A percentile compares a stretch with the other conserved stretches of the same genome.
These are phyloP conservation scores for Pseudomonodictys pantanalensis DNA, from an alignment of 495 filamentous ascomycete species.

Conservation along the genomic window DNA sequence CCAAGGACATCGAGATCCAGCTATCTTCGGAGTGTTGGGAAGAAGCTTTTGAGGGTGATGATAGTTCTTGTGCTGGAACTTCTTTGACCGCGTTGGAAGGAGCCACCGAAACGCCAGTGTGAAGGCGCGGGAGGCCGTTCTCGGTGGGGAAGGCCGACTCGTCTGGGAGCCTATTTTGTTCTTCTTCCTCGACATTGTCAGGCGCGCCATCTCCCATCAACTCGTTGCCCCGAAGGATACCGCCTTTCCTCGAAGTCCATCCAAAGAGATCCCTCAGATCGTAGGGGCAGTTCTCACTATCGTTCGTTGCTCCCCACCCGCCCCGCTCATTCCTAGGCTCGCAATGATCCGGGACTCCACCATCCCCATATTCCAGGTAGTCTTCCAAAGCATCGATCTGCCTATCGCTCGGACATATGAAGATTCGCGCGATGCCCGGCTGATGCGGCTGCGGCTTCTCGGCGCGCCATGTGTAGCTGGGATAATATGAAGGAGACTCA, in stretches of 20 bases:
- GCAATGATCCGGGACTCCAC: not conserved
- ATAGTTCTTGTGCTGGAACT: too few relatives aligned
- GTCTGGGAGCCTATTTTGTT: not conserved
- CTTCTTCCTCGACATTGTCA: too few relatives aligned
- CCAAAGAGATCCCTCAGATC: not conserved
- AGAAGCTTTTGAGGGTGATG: too few relatives aligned
- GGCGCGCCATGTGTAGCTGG: too few relatives aligned
- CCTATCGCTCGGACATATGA: not conserved
- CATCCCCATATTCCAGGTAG: not conserved
- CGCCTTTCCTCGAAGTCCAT: not conserved
- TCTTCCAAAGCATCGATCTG: not conserved
- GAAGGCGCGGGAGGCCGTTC: too few relatives aligned
- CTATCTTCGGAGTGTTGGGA: too few relatives aligned
- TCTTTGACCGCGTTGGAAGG: too few relatives aligned
- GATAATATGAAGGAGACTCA: too few relatives aligned
- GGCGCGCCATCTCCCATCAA: too few relatives aligned
- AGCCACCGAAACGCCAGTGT: too few relatives aligned
- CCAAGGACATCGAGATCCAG: not conserved
- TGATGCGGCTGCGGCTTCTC: too few relatives aligned
- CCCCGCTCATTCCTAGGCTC: not conserved
- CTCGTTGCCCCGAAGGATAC: not conserved
- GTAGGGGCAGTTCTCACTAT: not conserved
- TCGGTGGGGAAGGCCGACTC: too few relatives aligned
- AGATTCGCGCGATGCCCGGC: not conserved
- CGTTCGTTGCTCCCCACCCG: not conserved